phyloP scores from a whole-genome alignment of 257 asterid species.

The Ilex asprella region DNA sequence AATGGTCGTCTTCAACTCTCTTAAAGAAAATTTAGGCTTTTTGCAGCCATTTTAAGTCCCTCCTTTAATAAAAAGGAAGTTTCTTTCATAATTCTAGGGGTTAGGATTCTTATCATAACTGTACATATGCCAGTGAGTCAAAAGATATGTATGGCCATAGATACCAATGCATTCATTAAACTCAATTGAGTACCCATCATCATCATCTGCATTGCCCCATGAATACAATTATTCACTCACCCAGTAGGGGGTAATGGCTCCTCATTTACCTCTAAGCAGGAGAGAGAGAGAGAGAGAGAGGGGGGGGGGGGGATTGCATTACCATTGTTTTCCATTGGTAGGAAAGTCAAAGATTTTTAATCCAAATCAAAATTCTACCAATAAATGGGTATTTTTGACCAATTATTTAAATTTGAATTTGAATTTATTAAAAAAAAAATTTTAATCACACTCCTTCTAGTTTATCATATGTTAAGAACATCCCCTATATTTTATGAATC shows the following conservation, averaged over 20 bases:
- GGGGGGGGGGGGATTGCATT: no score
- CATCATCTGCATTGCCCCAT: conserved; percentile 49
- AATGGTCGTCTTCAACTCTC: conserved; percentile 24
- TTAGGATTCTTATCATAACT: conserved; percentile 37
- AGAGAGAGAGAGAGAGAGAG: not conserved
- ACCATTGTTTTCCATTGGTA: no score
- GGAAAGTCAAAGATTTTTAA: no score
- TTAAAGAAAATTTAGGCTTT: conserved; percentile 16
- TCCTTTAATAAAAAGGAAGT: conserved; percentile 19
- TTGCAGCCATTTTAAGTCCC: conserved; percentile 38
- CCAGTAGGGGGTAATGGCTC: not conserved
- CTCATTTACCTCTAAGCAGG: not conserved
- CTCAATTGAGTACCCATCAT: conserved; percentile 36
- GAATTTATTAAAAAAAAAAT: no score
- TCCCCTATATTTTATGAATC: no score
- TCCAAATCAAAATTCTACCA: no score
- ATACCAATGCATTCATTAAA: conserved; percentile 34
- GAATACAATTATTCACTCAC: conserved; percentile 40
- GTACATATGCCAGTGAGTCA: conserved; percentile 33
- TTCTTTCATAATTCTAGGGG: conserved; percentile 25
- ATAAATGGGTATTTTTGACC: no score
- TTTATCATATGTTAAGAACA: no score
- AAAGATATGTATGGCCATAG: conserved; percentile 49
- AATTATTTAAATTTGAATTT: no score
- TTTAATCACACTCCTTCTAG: no score